Percentiles rank a stretch among this genome's conserved stretches.
phyloP scores from a whole-genome alignment of 2,329 filamentous ascomycete species.

The Phyllosticta capitalensis region DNA sequence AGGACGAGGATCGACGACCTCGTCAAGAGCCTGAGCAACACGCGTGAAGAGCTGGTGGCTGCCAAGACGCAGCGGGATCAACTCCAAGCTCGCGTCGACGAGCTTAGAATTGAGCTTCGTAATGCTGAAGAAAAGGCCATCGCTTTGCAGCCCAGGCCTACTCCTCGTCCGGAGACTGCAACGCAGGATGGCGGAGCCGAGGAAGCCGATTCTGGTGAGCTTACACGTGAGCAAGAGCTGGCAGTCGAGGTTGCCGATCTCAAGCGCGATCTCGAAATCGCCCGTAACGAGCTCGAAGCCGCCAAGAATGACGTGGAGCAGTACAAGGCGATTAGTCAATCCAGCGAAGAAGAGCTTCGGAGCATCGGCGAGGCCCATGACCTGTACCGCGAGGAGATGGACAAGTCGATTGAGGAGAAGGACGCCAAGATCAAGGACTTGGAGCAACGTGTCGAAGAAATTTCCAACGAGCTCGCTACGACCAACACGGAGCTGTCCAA shows the following conservation, averaged over 20 bases:
- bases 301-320: slow-evolving; percentile 73
- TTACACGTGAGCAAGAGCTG: slow-evolving; percentile 67
- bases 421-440: slow-evolving; percentile 71
- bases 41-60: slow-evolving; percentile 76
- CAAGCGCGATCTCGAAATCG: slow-evolving; percentile 75
- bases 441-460: slow-evolving; percentile 71
- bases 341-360: slow-evolving; percentile 77
- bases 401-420: slow-evolving; percentile 65
- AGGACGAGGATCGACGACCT: slow-evolving; percentile 92
- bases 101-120: slow-evolving; percentile 77
- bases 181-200: slow-evolving; percentile 25
- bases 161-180: slow-evolving; percentile 45
- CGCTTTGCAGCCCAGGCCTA: slow-evolving; percentile 71
- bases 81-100: slow-evolving; percentile 78
- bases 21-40: slow-evolving; percentile 65
- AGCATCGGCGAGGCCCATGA: slow-evolving; percentile 73
- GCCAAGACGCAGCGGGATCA: slow-evolving; percentile 84
- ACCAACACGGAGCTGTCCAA: slow-evolving; percentile 75
- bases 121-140: slow-evolving; percentile 82
- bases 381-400: slow-evolving; percentile 79
- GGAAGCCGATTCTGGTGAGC: slow-evolving; percentile 45
- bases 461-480: slow-evolving; percentile 69
- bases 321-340: slow-evolving; percentile 80
- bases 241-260: slow-evolving; percentile 76
- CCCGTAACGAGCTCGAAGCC: slow-evolving; percentile 69